Evolutionary conservation across 2,329 filamentous ascomycete genomes (phyloP).

Genomic region (Graphiopsis chlorocephala): DNA sequence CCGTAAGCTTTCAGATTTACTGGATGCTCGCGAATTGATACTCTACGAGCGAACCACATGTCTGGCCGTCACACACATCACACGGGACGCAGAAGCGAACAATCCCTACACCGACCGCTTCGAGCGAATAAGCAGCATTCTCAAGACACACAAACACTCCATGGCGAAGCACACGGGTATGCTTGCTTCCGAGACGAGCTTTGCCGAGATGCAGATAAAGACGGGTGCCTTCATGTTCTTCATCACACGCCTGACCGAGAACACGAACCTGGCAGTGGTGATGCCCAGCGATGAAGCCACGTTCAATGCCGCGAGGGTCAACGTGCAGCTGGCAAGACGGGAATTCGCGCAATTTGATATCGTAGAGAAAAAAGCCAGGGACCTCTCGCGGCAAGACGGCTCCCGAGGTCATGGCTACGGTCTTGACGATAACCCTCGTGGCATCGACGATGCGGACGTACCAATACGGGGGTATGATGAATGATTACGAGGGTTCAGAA

Average conservation of each 20-base stretch:
- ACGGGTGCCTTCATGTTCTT: conserved; percentile 85
- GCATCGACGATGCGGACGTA: conserved; percentile 2
- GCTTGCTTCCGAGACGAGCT: conserved; percentile 77
- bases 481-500: background rate
- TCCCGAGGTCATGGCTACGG: conserved; percentile 44
- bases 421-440: background rate
- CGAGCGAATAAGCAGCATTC: conserved; percentile 92
- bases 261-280: conserved; percentile 92
- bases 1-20: conserved; percentile 74
- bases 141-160: conserved; percentile 96
- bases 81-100: conserved; percentile 64
- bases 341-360: conserved; percentile 69
- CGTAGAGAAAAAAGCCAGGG: conserved; percentile 34
- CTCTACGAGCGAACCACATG: conserved; percentile 96
- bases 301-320: conserved; percentile 87
- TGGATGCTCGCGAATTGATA: conserved; percentile 89
- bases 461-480: conserved; percentile 9
- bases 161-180: conserved; percentile 71
- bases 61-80: conserved; percentile 90
- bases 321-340: conserved; percentile 80
- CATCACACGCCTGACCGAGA: conserved; percentile 92
- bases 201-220: conserved; percentile 77
- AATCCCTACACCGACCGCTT: conserved; percentile 93
- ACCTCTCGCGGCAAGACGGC: conserved; percentile 17
- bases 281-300: conserved; percentile 86